These are phyloP conservation scores for Citrullus colocynthis DNA, from an alignment of 306 rosid genomes.

Conservation along the genomic window DNA sequence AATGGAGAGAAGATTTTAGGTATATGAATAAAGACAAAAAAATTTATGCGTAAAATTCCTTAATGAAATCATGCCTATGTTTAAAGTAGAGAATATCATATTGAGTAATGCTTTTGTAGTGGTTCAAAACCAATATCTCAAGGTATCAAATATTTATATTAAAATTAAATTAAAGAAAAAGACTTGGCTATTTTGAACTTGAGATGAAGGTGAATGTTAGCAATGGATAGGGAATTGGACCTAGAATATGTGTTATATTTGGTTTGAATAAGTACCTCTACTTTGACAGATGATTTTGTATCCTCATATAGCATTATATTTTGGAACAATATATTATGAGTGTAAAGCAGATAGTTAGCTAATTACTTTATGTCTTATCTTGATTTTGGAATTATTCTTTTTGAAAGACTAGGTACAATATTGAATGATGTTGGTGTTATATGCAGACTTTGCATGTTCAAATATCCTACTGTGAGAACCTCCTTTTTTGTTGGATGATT, in stretches of 20 bases:
- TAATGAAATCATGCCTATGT: neutral
- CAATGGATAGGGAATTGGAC: neutral
- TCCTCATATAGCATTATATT: neutral
- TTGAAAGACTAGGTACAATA: neutral
- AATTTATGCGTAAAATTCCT: too few species aligned
- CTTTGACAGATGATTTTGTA: neutral
- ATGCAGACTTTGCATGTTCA: neutral
- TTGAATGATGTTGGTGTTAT: neutral
- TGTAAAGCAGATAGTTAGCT: neutral
- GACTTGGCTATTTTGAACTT: neutral
- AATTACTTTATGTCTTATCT: conserved; percentile 2
- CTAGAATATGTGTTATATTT: neutral
- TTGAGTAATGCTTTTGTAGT: neutral
- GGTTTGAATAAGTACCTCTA: conserved; percentile 7
- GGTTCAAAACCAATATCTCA: neutral
- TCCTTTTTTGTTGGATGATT: neutral
- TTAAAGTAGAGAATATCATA: neutral
- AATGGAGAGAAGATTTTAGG: neutral
- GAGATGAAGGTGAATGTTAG: neutral
- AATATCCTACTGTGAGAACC: neutral
- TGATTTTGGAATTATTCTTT: neutral
- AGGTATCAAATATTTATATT: neutral
- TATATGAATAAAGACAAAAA: neutral
- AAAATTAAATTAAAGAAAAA: neutral
- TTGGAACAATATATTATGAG: neutral